phyloP scores from a whole-genome alignment of 805 yeast species.

The Lipomyces starkeyi region DNA sequence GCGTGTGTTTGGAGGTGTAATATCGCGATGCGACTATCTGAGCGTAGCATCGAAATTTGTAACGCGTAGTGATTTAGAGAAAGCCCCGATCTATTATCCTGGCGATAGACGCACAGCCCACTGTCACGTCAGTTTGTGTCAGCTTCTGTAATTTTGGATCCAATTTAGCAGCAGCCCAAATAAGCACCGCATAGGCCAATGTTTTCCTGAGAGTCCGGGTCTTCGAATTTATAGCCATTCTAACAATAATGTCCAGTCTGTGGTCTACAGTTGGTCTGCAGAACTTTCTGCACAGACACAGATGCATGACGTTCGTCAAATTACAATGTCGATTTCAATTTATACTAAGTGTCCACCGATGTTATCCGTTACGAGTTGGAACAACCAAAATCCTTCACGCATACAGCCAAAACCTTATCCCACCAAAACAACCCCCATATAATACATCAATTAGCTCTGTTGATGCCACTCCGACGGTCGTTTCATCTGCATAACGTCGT shows the following conservation, averaged over 20 bases:
- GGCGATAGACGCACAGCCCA: too few species aligned
- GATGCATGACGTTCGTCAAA: neutral
- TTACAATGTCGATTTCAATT: neutral
- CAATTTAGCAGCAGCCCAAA: too few species aligned
- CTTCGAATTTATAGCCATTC: neutral
- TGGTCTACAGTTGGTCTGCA: neutral
- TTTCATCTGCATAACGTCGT: slow-evolving; percentile 40
- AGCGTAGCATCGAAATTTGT: too few species aligned
- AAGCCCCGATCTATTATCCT: too few species aligned
- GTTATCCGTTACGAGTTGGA: neutral
- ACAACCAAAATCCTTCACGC: neutral
- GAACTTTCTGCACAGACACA: neutral
- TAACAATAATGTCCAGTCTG: neutral
- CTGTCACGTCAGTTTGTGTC: too few species aligned
- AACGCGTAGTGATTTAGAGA: too few species aligned
- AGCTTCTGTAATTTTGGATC: too few species aligned
- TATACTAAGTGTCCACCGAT: neutral
- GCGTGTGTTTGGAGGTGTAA: too few species aligned
- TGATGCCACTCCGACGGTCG: slow-evolving; percentile 38
- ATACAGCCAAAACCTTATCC: neutral
- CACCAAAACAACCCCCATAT: neutral
- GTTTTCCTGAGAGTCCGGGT: neutral
- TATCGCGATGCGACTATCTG: too few species aligned
- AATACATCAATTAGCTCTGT: slow-evolving; percentile 24
- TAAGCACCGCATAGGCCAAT: too few species aligned